Base-by-base conservation (phyloP, 768 basidiomycete species). In the Leccinum broughii region DNA sequence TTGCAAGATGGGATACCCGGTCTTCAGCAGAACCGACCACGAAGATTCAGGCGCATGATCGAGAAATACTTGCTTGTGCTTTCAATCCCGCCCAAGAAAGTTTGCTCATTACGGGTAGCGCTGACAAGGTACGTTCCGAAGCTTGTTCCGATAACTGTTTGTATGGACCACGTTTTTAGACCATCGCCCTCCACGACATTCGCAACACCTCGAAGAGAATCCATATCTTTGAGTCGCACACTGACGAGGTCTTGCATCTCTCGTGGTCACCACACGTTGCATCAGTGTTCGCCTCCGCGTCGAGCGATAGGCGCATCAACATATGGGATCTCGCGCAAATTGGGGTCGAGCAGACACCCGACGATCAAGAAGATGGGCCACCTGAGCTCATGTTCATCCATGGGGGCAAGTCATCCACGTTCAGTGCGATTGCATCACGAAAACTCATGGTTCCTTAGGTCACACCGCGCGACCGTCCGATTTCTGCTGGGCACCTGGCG, bases 281-380 rank as follows among this genome's bases (percentile, higher is more conserved):
- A 5, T 93, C 92, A 9, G 83, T 98, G 54, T 98, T 99, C 64
- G 96, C 96, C 0, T 96, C 94, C 3, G 94, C 94, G 2, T 94
- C 93, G 3, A 89, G 93, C 62, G 97, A 99, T 72, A 84, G 97
- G 48, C 82, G 97, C 10, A 84, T 99, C 63, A 95, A 97, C 67
- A 79, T 98, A 52, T 99, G 97, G 97, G 95, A 99, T 77, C 74
- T 98, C 59, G 82, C 86, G 24, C 84, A 89, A 61, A 96, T 98
- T 62, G 97, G 97, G 1, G 84, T 89, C 44, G 97, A 99, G 72
- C 97, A 99, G 74, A 92, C 93, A 2, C 97, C 96, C 4, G 97
- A 99, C 65, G 97, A 99, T 70, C 92, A 94, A 60, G 97, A 99
- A 72, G 97, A 99, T 68, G 97, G 97, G 1, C 95, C 97, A 15